These are phyloP conservation scores for Fusarium sp. DNA, from an alignment of 2,329 filamentous ascomycete species.

Conservation along the genomic window DNA sequence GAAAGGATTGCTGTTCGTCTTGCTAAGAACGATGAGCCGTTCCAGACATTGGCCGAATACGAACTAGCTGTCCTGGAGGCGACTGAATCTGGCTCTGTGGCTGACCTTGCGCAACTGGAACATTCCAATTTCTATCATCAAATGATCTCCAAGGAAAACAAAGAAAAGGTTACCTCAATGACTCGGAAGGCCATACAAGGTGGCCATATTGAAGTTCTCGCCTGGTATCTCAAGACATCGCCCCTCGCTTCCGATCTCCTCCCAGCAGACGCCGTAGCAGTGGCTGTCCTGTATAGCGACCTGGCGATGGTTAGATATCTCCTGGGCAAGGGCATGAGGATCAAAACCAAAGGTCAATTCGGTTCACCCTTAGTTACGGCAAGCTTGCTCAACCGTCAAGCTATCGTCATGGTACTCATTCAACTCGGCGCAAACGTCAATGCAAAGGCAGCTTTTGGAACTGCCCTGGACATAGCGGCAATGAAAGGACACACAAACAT, in stretches of 20 bases:
- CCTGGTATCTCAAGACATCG: neutral
- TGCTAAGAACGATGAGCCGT: neutral
- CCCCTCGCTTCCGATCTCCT: neutral
- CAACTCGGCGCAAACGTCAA: neutral
- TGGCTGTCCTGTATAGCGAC: neutral
- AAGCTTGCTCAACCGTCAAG: slow-evolving; percentile 6
- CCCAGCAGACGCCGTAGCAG: slow-evolving; percentile 10
- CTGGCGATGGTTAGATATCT: neutral
- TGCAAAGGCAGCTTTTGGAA: neutral
- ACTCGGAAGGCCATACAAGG: slow-evolving; percentile 7
- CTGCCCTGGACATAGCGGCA: slow-evolving; percentile 8
- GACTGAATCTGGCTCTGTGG: neutral
- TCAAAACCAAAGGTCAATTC: slow-evolving; percentile 17
- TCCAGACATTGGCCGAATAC: neutral
- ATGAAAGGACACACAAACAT: neutral
- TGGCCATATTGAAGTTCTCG: neutral
- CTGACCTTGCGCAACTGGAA: neutral
- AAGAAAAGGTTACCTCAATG: neutral
- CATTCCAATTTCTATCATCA: neutral
- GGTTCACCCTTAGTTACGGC: slow-evolving; percentile 14
- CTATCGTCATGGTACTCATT: neutral
- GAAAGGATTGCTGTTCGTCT: neutral
- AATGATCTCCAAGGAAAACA: neutral
- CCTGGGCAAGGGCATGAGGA: neutral
- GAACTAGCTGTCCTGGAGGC: slow-evolving; percentile 1